phyloP scores from a whole-genome alignment of 2,329 filamentous ascomycete genomes.

The Raffaelea albimanens region DNA sequence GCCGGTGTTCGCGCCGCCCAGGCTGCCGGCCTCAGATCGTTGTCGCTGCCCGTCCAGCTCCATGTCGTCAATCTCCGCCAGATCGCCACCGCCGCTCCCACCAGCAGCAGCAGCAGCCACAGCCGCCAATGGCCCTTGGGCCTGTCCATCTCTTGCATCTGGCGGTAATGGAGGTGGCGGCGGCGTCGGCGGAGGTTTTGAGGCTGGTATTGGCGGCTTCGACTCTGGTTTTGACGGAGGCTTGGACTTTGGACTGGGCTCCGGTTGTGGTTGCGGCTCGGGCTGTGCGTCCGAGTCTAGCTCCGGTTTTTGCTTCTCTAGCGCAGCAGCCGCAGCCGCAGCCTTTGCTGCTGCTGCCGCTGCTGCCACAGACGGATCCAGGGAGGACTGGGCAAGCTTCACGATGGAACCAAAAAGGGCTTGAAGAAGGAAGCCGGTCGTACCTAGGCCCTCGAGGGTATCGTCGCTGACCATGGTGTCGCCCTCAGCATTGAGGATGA shows the following conservation, averaged over 20 bases:
- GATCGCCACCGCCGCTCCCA: conserved; percentile 4
- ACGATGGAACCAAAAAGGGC: conserved; percentile 69
- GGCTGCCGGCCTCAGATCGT: background rate
- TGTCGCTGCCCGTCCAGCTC: too few species aligned
- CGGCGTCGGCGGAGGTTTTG: background rate
- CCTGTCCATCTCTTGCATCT: background rate
- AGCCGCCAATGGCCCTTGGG: background rate
- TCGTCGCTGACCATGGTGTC: conserved; percentile 90
- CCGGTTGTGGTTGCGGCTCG: background rate
- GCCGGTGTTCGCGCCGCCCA: background rate
- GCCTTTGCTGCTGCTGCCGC: background rate
- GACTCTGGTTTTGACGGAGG: background rate
- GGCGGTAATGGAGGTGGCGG: conserved; percentile 10
- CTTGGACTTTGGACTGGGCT: background rate
- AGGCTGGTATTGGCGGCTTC: background rate
- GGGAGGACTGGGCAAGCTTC: conserved; percentile 44
- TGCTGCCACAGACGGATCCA: background rate
- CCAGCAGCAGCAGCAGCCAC: background rate
- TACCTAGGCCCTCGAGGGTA: conserved; percentile 90
- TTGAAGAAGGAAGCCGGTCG: conserved; percentile 59
- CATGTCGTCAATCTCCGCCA: background rate
- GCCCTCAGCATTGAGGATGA: conserved; percentile 85
- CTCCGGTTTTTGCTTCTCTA: background rate
- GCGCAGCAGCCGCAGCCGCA: background rate
- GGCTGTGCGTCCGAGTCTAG: background rate